phyloP scores from a whole-genome alignment of 192 early-diverging fungal species.

The Entomortierella parvispora region DNA sequence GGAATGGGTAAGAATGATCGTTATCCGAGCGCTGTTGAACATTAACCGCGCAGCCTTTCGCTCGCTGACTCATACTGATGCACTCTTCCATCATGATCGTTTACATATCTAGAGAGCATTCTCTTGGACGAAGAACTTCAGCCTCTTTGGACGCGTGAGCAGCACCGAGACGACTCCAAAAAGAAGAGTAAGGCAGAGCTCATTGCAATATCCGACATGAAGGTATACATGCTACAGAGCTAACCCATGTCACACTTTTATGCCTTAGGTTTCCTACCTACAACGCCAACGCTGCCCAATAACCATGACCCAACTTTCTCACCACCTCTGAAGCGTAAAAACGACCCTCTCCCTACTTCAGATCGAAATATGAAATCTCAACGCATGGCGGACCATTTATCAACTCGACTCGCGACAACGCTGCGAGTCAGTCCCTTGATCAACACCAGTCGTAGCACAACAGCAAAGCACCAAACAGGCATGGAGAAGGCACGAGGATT shows the following conservation, averaged over 20 bases:
- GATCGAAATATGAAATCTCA: conserved; percentile 43
- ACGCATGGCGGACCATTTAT: conserved; percentile 43
- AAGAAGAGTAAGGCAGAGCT: conserved; percentile 40
- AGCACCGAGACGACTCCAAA: conserved; percentile 26
- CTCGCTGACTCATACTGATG: neutral
- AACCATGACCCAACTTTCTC: conserved; percentile 44
- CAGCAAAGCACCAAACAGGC: conserved; percentile 16
- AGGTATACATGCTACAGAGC: neutral
- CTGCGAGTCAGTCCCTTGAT: conserved; percentile 31
- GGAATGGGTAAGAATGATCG: conserved; percentile 33
- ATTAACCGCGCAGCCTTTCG: too few relatives aligned
- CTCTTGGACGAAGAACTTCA: conserved; percentile 42
- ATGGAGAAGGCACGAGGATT: conserved; percentile 31
- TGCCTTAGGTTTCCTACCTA: conserved; percentile 11
- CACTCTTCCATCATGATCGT: too few relatives aligned
- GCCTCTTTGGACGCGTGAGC: conserved; percentile 44
- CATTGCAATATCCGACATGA: too few relatives aligned
- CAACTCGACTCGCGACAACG: conserved; percentile 35
- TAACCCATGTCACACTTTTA: neutral
- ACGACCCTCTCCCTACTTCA: conserved; percentile 18
- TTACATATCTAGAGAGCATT: conserved; percentile 33
- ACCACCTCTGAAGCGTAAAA: conserved; percentile 44
- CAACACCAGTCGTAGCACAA: neutral
- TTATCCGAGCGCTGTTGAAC: too few relatives aligned
- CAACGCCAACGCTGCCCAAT: conserved; percentile 19